Evolutionary conservation across 371 early-diverging fungal genomes (phyloP).

Genomic region (Gilbertella persicaria): DNA sequence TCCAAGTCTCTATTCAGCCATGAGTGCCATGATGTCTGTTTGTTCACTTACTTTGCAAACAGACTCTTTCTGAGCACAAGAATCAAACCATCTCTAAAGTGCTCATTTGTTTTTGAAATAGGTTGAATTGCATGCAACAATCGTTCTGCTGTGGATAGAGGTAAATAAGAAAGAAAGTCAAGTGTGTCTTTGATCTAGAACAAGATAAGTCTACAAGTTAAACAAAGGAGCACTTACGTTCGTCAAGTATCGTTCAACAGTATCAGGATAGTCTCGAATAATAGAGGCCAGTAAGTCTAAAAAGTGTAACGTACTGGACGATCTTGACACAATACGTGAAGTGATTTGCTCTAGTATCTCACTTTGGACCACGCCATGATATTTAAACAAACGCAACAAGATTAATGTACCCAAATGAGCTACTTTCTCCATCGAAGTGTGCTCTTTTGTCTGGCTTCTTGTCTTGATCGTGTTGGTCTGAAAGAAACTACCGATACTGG

Average conservation of each 20-base stretch:
- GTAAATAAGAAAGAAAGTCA: constrained; percentile 60
- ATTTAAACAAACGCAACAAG: constrained; percentile 52
- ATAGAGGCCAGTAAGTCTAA: constrained; percentile 49
- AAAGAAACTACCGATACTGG: constrained; percentile 26
- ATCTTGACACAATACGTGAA: constrained; percentile 59
- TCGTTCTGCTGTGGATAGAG: constrained; percentile 50
- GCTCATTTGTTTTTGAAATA: constrained; percentile 43
- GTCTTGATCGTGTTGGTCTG: background rate
- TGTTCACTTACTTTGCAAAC: constrained; percentile 58
- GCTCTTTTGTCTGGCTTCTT: constrained; percentile 8
- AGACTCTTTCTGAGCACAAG: constrained; percentile 62
- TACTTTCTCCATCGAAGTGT: constrained; percentile 27
- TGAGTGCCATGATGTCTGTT: background rate
- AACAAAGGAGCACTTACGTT: constrained; percentile 24
- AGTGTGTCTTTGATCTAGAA: constrained; percentile 58
- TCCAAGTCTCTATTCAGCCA: constrained; percentile 46
- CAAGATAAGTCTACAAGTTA: constrained; percentile 15
- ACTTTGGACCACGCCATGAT: constrained; percentile 56
- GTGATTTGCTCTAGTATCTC: constrained; percentile 67
- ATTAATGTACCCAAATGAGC: constrained; percentile 45
- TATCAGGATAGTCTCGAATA: constrained; percentile 43
- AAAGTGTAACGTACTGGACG: constrained; percentile 50
- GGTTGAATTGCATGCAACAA: constrained; percentile 55
- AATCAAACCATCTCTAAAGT: constrained; percentile 60
- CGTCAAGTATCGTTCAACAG: constrained; percentile 27